phyloP scores from a whole-genome alignment of 345 rosid species.

The Odontarrhena argentea region DNA sequence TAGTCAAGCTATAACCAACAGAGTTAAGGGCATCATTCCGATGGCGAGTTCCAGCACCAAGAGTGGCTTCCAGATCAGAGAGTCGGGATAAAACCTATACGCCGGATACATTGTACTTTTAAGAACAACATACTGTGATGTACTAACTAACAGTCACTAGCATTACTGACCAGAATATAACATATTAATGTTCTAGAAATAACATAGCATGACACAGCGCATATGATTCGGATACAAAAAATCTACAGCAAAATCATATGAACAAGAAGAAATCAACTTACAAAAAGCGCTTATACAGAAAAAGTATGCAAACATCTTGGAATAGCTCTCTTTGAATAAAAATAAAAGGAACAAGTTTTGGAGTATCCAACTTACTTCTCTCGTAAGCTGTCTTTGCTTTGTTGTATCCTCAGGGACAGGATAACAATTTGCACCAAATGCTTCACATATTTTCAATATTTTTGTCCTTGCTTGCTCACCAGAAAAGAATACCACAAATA shows the following conservation, averaged over 20 bases:
- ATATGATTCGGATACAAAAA: conserved; percentile 16
- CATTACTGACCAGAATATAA: conserved; percentile 28
- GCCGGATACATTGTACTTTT: conserved; percentile 29
- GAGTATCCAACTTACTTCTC: conserved; percentile 69
- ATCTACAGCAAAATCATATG: conserved; percentile 5
- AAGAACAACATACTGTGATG: conserved; percentile 14
- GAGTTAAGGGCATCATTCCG: conserved; percentile 73
- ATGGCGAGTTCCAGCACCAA: conserved; percentile 85
- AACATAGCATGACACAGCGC: conserved; percentile 20
- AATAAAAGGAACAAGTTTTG: conserved; percentile 2
- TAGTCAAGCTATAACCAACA: conserved; percentile 65
- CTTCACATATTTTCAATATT: conserved; percentile 88
- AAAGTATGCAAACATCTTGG: conserved; percentile 9
- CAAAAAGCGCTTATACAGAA: neutral
- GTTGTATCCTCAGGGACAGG: conserved; percentile 89
- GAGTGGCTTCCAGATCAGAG: conserved; percentile 90
- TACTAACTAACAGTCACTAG: conserved; percentile 15
- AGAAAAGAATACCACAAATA: conserved; percentile 90
- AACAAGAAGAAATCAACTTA: conserved; percentile 25
- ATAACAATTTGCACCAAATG: conserved; percentile 95
- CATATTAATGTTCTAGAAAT: conserved; percentile 11
- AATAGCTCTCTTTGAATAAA: neutral
- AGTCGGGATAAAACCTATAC: conserved; percentile 78
- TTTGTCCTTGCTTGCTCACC: conserved; percentile 96
- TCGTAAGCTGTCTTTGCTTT: conserved; percentile 84